Evolutionary conservation across 2,329 filamentous ascomycete species (phyloP), one percentile per base, ranked within the genome.

Genomic region (Rhinocladiella mackenziei): DNA sequence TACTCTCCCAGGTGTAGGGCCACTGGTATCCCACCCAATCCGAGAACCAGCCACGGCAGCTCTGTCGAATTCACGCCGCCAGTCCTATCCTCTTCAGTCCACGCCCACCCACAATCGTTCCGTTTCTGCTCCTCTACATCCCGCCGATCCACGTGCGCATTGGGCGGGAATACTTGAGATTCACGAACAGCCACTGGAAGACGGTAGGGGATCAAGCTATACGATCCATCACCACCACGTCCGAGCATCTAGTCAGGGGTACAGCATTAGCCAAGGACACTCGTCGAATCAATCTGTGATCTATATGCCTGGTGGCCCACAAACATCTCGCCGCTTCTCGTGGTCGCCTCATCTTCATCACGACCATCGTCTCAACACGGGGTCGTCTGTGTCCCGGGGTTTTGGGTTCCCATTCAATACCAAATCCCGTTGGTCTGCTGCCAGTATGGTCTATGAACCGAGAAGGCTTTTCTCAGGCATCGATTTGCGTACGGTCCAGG

Each of bases 401-500:
- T 57, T 52, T 22, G 55, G 55, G 20, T 51, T 45, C n/a, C 55
- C 55, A 5, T 57, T 56, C 48, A 57, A 56, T 41, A 19, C 71
- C 5, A 52, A 43, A 40, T 42, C 54, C 26, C 71, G 81, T 11
- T 92, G 86, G 42, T 45, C 32, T 48, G 81, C 86, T 1, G 87
- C 87, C 1, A 82, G 81, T 1, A 68, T 84, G 15, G 78, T 80
- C 48, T 84, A 81, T 65, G 76, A 76, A 2, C 78, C 80, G 28
- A 77, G 76, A 25, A 74, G 76, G 11, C 59, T 78, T 3, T 73
- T 84, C 51, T 9, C 31, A 10, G n/a, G 35, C 3, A 25, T 20
- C 15, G 81, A 81, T 38, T 76, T 77, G 51, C 77, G 84, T 50
- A 89, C 89, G 59, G 67, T 80, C 34, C 88, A 94, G 63, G 75